Evolutionary conservation across 2,329 filamentous ascomycete genomes (phyloP).

Genomic region (Ceratocystis ficicola): DNA sequence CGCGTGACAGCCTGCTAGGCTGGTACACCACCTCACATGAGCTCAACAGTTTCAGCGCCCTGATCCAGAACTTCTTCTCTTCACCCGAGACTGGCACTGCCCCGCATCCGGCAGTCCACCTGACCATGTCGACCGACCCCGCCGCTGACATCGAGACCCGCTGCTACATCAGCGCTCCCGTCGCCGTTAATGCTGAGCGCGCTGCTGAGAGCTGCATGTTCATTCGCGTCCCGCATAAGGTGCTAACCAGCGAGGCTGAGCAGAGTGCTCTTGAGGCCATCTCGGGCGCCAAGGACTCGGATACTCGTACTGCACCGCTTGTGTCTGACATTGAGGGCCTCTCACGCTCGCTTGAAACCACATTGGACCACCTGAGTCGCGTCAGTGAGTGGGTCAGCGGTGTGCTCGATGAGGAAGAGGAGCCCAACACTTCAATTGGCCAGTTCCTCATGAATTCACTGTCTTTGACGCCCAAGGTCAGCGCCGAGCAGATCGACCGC

Average conservation of each 20-base stretch:
- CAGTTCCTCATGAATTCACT: conserved; percentile 93
- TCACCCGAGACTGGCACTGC: conserved; percentile 93
- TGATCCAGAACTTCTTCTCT: conserved; percentile 99
- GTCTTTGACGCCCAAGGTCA: conserved; percentile 87
- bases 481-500: conserved; percentile 76
- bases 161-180: conserved; percentile 90
- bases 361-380: conserved; percentile 77
- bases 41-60: conserved; percentile 93
- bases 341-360: conserved; percentile 74
- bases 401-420: conserved; percentile 84
- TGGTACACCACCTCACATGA: conserved; percentile 98
- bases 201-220: conserved; percentile 94
- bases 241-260: conserved; percentile 70
- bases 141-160: conserved; percentile 80
- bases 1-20: conserved; percentile 84
- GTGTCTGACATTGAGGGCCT: conserved; percentile 83
- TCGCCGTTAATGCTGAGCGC: conserved; percentile 87
- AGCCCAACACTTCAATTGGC: conserved; percentile 79
- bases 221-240: conserved; percentile 91
- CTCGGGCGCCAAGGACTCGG: conserved; percentile 64
- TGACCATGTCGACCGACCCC: conserved; percentile 84
- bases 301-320: conserved; percentile 60
- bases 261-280: conserved; percentile 64
- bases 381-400: conserved; percentile 86
- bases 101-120: conserved; percentile 92